A percentile compares a stretch with the other conserved stretches of the same genome.
Evolutionary conservation across 139 green algal species (phyloP).

Genomic region (Haematococcus sp.): DNA sequence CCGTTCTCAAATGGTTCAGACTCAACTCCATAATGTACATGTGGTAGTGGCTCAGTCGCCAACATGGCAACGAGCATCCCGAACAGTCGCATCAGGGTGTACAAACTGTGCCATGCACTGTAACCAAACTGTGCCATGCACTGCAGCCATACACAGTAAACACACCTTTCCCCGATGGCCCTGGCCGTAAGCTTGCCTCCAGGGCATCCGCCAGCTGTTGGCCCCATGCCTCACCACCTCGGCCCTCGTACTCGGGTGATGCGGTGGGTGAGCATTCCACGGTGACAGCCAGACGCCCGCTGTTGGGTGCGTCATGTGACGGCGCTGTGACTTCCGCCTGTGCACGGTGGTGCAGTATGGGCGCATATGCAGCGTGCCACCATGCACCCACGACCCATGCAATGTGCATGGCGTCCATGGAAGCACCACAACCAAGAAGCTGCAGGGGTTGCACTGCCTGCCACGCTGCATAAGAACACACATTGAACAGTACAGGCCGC

Average conservation of each 20-base stretch:
- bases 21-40: too few species aligned
- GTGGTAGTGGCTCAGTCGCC: too few species aligned
- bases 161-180: conserved; percentile 10
- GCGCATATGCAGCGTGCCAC: too few species aligned
- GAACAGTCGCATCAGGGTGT: too few species aligned
- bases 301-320: conserved; percentile 34
- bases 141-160: neutral
- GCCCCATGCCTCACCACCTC: conserved; percentile 63
- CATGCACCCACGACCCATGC: too few species aligned
- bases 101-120: neutral
- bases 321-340: conserved; percentile 61
- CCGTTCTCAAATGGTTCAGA: too few species aligned
- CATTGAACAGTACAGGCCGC: conserved; percentile 6
- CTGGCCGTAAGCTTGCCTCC: conserved; percentile 38
- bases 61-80: too few species aligned
- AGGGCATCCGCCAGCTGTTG: conserved; percentile 54
- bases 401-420: too few species aligned
- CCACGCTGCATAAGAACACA: neutral
- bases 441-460: neutral
- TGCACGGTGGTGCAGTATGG: too few species aligned
- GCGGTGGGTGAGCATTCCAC: conserved; percentile 82
- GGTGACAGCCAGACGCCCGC: conserved; percentile 55
- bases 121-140: too few species aligned
- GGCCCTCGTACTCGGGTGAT: conserved; percentile 68
- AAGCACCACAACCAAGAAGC: neutral